Evolutionary conservation across 129 eudicot genomes (phyloP).

Genomic region (Chrysanthemum seticuspe): DNA sequence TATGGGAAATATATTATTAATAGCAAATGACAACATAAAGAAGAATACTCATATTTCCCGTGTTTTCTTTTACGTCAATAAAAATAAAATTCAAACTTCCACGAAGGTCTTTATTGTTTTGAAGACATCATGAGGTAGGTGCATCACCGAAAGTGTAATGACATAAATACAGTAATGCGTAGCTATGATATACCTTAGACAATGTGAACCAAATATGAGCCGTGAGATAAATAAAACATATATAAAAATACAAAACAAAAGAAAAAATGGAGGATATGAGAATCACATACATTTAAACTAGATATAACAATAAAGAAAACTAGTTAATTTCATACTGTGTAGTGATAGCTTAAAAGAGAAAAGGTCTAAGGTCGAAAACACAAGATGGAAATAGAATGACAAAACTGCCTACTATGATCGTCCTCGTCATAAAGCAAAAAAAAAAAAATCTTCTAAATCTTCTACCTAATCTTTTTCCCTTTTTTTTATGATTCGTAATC

Average conservation of each 20-base stretch:
- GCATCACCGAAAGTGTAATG: conserved; percentile 3
- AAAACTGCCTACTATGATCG: background rate
- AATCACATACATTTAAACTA: background rate
- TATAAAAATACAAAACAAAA: background rate
- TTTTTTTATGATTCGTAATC: too few relatives aligned
- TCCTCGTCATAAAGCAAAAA: too few relatives aligned
- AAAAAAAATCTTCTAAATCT: too few relatives aligned
- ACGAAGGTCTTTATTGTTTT: conserved; percentile 5
- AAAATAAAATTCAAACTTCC: conserved; percentile 10
- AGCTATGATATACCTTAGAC: background rate
- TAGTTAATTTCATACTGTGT: conserved; percentile 19
- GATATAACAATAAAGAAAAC: conserved; percentile 11
- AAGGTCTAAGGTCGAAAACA: too few relatives aligned
- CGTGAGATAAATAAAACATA: background rate
- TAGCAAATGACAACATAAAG: too few relatives aligned
- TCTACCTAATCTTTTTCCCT: too few relatives aligned
- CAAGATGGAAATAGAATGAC: background rate
- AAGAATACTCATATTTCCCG: too few relatives aligned
- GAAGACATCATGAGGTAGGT: conserved; percentile 16
- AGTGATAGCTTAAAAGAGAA: background rate
- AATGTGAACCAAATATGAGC: background rate
- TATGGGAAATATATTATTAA: too few relatives aligned
- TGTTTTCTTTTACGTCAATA: background rate
- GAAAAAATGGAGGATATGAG: background rate
- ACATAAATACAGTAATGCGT: background rate